phyloP scores from a whole-genome alignment of 306 rosid species.

The Herpetospermum pedunculosum region DNA sequence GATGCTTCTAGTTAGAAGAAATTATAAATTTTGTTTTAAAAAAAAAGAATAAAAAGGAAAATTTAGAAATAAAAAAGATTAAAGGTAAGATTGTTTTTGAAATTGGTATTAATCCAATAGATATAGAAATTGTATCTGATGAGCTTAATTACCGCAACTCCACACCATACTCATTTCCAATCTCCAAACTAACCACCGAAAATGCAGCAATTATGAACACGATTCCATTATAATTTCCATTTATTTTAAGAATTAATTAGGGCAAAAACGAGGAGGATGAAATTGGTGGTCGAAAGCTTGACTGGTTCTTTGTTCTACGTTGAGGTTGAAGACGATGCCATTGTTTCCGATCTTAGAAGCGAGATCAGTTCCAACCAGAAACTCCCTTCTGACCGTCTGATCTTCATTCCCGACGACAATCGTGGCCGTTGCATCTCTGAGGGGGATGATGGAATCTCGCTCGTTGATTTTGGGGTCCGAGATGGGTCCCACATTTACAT shows the following conservation, averaged over 20 bases:
- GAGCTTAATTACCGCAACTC: background rate
- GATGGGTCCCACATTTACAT: constrained; percentile 57
- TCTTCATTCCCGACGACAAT: constrained; percentile 23
- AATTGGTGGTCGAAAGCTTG: constrained; percentile 24
- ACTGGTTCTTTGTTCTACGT: constrained; percentile 23
- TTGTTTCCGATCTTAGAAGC: constrained; percentile 28
- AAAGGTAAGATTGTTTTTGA: too few relatives aligned
- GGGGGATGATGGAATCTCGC: constrained; percentile 20
- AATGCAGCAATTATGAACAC: background rate
- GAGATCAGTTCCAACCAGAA: constrained; percentile 35
- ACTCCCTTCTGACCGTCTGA: constrained; percentile 36
- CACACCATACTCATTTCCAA: background rate
- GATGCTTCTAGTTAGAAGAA: too few relatives aligned
- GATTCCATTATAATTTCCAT: too few relatives aligned
- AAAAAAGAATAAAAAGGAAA: too few relatives aligned
- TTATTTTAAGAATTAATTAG: too few relatives aligned
- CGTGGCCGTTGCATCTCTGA: background rate
- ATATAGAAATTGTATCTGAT: background rate
- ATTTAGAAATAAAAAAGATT: background rate
- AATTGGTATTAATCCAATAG: background rate
- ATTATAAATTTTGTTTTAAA: too few relatives aligned
- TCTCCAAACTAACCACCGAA: background rate
- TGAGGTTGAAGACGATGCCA: constrained; percentile 22
- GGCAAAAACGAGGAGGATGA: background rate
- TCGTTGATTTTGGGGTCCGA: constrained; percentile 38